Evolutionary conservation across 2,329 filamentous ascomycete species (phyloP), one percentile per base, ranked within the genome.

Genomic region (Pseudogymnoascus sp.): DNA sequence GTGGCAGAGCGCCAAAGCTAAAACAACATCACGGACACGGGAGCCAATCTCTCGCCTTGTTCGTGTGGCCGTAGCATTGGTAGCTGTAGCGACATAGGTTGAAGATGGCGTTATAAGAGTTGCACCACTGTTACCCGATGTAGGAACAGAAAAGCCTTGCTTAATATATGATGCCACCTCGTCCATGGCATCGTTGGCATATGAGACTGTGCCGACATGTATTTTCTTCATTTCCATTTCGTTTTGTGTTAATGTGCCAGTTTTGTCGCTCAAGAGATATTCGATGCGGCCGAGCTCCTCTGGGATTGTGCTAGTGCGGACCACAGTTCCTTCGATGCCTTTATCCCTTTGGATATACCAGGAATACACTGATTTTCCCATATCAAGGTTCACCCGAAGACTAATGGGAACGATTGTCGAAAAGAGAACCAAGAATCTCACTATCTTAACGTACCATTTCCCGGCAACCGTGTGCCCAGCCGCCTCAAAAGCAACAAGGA

Each of bases 161-260:
- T 83, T 86, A 59, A 99, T 83, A 71, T 96, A 97, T 0, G 89
- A 83, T 10, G 85, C 79, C 10, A 99, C 94, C 76, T 99, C 95
- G 68, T 97, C 94, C 94, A 99, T 99, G 8, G 94, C 93, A 71
- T 99, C 94, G 68, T 96, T 96, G 35, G 93, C 94, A 70, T 99
- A 99, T 1, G 93, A 97, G 1, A 97, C 94, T 8, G 94, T 99
- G 8, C 95, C 94, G 60, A 99, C 90, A 70, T 99, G 95, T 5
- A 99, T 93, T 75, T 99, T 99, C 72, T 95, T 96, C 82, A 99
- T 88, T 71, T 97, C 93, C 92, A 97, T 97, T 70, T 96, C 91
- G 70, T 99, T 99, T 68, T 97, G 92, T 0, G 94, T 99, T 63
- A 99, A 75, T 1, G 94, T 99, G n/a, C 94, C 94, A 0, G 94